Evolutionary conservation across 1,139 yeast genomes (phyloP), one percentile per base, ranked within the genome.

Genomic region (Candida glucosophila): DNA sequence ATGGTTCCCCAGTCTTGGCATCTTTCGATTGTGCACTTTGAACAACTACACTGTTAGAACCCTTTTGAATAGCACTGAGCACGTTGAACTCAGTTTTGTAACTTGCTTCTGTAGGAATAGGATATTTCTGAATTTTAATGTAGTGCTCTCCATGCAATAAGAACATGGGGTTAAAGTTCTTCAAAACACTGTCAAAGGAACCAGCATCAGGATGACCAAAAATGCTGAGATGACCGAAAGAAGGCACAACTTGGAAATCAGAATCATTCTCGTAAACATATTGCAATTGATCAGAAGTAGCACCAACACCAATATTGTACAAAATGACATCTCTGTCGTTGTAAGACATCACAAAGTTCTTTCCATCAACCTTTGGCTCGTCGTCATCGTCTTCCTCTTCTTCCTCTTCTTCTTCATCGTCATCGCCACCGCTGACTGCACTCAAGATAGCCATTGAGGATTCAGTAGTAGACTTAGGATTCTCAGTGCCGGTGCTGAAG

Each of bases 81-180:
- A 95, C 88, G 35, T 53, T 59, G 34, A 73, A 68, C 22, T 67
- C 63, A 11, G 94, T 81, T 35, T 57, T 67, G 27, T 86, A 52
- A 2, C 58, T 52, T 8, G 76, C 90, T 32, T 70, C 74, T 4
- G 81, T 73, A 38, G 95, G 94, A 31, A 90, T 65, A 37, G 94
- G 93, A 67, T 71, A 77, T 52, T 79, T 74, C 41, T 70, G 70
- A 37, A 90, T 58, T 56, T 77, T 88, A 42, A 88, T 65, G 55
- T 81, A 90, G 53, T 90, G 97, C 58, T 90, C 98, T 36, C 98
- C 98, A 52, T 90, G 97, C 44, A 90, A 67, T 49, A 90, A 68
- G 58, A 78, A 67, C 76, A 80, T 73, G 40, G 93, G 95, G 59
- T 83, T 83, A 67, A 83, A 88, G 58, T 83, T 77, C 37, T 77